These are phyloP conservation scores for Acanthochlamys bracteata DNA, from an alignment of 106 monocot species.

Conservation along the genomic window DNA sequence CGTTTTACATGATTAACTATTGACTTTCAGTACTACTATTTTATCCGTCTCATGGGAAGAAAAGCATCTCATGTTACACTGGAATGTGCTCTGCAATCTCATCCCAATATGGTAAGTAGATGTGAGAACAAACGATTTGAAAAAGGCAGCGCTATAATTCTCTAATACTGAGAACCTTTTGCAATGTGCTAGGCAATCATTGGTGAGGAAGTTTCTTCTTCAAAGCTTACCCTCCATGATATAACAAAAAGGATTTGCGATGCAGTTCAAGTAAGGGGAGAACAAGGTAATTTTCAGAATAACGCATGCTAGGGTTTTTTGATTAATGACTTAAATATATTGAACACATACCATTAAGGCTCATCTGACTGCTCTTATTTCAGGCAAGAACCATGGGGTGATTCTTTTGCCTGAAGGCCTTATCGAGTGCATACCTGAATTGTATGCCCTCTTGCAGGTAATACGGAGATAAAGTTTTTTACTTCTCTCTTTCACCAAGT, in stretches of 20 bases:
- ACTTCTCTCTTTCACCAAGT: neutral
- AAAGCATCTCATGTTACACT: conserved; percentile 76
- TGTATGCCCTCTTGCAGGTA: conserved; percentile 82
- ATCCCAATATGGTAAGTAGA: conserved; percentile 63
- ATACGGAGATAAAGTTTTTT: neutral
- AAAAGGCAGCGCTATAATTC: neutral
- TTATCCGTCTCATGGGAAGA: conserved; percentile 76
- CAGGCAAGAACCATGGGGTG: conserved; percentile 73
- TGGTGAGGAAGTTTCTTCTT: conserved; percentile 53
- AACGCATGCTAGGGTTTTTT: no score
- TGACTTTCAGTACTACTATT: conserved; percentile 73
- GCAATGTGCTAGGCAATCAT: conserved; percentile 50
- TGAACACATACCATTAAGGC: no score
- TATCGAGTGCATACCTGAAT: conserved; percentile 72
- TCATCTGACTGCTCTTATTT: no score
- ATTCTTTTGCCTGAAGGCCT: conserved; percentile 76
- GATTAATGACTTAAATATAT: no score
- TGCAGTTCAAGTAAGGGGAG: conserved; percentile 53
- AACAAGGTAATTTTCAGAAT: conserved; percentile 20
- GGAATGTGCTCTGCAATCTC: conserved; percentile 73
- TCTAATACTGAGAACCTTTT: neutral
- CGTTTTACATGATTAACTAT: neutral
- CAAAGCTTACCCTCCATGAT: conserved; percentile 50
- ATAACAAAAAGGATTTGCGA: conserved; percentile 46
- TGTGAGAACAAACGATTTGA: no score